Percentiles rank a stretch among this genome's conserved stretches.
These are phyloP conservation scores for Cetradonia linearis DNA, from an alignment of 495 filamentous ascomycete species.

Conservation along the genomic window DNA sequence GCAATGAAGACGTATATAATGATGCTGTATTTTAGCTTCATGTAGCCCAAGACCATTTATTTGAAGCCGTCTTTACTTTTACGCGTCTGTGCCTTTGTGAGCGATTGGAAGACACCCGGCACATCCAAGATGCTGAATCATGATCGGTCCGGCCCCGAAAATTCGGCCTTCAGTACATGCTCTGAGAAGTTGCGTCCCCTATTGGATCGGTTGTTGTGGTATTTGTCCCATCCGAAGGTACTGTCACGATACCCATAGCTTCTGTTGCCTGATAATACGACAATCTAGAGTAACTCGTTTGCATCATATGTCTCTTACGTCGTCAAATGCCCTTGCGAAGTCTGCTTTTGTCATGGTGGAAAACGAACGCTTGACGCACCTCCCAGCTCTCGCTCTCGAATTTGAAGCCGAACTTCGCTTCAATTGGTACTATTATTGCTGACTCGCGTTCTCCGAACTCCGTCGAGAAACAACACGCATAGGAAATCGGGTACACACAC, in stretches of 20 bases:
- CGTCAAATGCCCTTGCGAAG: conserved; percentile 29
- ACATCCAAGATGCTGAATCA: conserved; percentile 47
- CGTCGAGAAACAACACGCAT: conserved; percentile 40
- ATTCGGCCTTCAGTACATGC: conserved; percentile 41
- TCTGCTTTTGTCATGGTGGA: conserved; percentile 28
- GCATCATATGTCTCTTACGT: conserved; percentile 23
- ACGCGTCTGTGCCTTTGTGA: conserved; percentile 31
- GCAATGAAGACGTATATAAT: conserved; percentile 26
- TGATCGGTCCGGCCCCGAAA: conserved; percentile 37
- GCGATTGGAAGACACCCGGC: conserved; percentile 39
- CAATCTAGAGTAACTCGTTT: not conserved
- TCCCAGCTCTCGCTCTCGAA: conserved; percentile 22
- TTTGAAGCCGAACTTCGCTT: not conserved
- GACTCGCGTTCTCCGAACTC: conserved; percentile 23
- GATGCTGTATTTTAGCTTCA: conserved; percentile 24
- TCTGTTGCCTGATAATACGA: not conserved
- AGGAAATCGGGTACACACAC: conserved; percentile 38
- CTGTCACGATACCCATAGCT: not conserved
- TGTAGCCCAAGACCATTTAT: conserved; percentile 36
- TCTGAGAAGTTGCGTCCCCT: conserved; percentile 31
- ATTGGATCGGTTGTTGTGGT: conserved; percentile 14
- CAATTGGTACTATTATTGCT: conserved; percentile 18
- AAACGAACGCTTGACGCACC: conserved; percentile 13
- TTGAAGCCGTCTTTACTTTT: conserved; percentile 29
- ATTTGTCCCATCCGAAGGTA: not conserved